Percentiles rank a stretch among this genome's conserved stretches.
phyloP scores from a whole-genome alignment of 2,329 filamentous ascomycete genomes.

The Dactylonectria macrodidyma region DNA sequence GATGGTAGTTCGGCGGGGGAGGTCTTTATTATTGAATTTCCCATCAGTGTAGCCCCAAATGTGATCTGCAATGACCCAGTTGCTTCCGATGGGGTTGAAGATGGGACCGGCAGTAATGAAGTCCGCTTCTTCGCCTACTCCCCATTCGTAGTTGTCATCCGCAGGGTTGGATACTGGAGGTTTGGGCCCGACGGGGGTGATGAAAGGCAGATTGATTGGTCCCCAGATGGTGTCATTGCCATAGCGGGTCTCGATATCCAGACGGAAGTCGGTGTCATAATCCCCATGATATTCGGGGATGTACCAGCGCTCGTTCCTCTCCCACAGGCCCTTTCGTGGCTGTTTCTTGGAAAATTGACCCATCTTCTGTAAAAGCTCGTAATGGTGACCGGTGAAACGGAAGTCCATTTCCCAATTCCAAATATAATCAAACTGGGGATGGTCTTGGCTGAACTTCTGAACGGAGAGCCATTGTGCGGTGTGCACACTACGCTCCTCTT shows the following conservation, averaged over 20 bases:
- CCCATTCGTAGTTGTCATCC: conserved; percentile 81
- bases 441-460: conserved; percentile 81
- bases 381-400: conserved; percentile 84
- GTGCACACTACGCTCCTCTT: conserved; percentile 67
- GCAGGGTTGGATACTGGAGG: conserved; percentile 72
- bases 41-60: conserved; percentile 76
- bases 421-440: conserved; percentile 84
- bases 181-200: conserved; percentile 73
- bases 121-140: conserved; percentile 82
- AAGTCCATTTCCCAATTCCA: conserved; percentile 94
- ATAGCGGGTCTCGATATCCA: conserved; percentile 70
- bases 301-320: conserved; percentile 80
- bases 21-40: conserved; percentile 64
- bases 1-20: conserved; percentile 82
- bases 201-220: conserved; percentile 69
- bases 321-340: conserved; percentile 81
- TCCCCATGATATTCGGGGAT: conserved; percentile 78
- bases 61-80: conserved; percentile 80
- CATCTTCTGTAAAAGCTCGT: conserved; percentile 81
- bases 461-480: conserved; percentile 79
- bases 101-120: conserved; percentile 84
- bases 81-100: conserved; percentile 80
- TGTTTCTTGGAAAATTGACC: conserved; percentile 75
- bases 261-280: conserved; percentile 77
- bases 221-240: conserved; percentile 77